These are phyloP conservation scores for Floccularia luteovirens DNA, from an alignment of 768 basidiomycete species.

Conservation along the genomic window DNA sequence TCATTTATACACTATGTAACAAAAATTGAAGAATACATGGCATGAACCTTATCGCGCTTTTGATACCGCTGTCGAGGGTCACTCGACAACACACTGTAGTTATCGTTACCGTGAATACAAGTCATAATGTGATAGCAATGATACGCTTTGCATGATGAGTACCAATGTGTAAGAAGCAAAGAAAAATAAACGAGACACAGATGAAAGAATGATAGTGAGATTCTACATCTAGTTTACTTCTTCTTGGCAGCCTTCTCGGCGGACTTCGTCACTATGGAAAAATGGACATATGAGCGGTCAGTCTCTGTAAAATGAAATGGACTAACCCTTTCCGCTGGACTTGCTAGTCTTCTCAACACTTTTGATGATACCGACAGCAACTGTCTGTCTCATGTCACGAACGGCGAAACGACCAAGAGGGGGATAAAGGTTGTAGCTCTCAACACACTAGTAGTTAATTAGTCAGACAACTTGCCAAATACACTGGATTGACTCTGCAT, in stretches of 20 bases:
- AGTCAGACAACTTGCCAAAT: neutral
- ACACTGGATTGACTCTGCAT: conserved; percentile 10
- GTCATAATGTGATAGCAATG: conserved; percentile 20
- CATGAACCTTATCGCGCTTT: too few relatives aligned
- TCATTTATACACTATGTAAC: too few relatives aligned
- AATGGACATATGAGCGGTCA: conserved; percentile 1
- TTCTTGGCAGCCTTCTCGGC: conserved; percentile 96
- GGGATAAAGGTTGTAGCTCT: conserved; percentile 95
- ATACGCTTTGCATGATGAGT: conserved; percentile 25
- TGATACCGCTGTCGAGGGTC: too few relatives aligned
- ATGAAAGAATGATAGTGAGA: conserved; percentile 50
- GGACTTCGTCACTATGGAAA: conserved; percentile 73
- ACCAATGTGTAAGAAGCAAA: conserved; percentile 30
- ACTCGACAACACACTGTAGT: too few relatives aligned
- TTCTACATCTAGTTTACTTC: conserved; percentile 86
- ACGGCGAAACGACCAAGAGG: conserved; percentile 99
- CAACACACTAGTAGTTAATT: conserved; percentile 20
- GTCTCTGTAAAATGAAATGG: neutral
- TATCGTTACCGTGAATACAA: conserved; percentile 35
- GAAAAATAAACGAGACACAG: conserved; percentile 37
- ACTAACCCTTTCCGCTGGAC: conserved; percentile 74
- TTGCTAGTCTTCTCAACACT: conserved; percentile 94
- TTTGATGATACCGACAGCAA: conserved; percentile 99
- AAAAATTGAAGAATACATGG: too few relatives aligned
- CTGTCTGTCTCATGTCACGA: conserved; percentile 99